These are phyloP conservation scores for Rhizopogon sp. DNA, from an alignment of 768 basidiomycete species.

Conservation along the genomic window DNA sequence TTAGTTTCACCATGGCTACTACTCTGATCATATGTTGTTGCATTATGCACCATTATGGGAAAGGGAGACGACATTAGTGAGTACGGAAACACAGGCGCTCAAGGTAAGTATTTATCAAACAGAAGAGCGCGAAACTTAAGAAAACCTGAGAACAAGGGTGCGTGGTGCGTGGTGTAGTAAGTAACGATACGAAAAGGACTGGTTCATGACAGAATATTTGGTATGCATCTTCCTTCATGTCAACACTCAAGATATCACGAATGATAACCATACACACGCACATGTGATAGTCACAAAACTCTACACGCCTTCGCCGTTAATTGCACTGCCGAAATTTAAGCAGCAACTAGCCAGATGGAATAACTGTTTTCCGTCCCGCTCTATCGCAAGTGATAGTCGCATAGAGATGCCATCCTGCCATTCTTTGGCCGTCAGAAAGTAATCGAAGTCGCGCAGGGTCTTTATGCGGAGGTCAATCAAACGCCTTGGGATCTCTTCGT, in stretches of 20 bases:
- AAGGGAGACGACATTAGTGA: no score
- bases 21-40: no score
- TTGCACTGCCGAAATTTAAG: constrained; percentile 13
- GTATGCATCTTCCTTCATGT: not conserved
- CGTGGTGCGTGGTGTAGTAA: no score
- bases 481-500: not conserved
- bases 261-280: not conserved
- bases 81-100: no score
- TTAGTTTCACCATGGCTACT: no score
- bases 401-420: constrained; percentile 5
- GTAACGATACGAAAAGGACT: no score
- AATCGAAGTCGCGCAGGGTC: constrained; percentile 12
- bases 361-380: constrained; percentile 17
- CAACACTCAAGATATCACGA: no score
- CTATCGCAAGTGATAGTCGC: constrained; percentile 14
- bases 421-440: constrained; percentile 9
- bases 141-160: no score
- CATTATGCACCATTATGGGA: no score
- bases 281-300: not conserved
- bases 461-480: constrained; percentile 3
- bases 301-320: constrained; percentile 6
- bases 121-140: no score
- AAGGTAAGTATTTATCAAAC: no score
- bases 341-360: constrained; percentile 15
- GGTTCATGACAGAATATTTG: no score